Evolutionary conservation across 2,329 filamentous ascomycete genomes (phyloP), one percentile per base, ranked within the genome.

Genomic region (Colletotrichum simmondsii): DNA sequence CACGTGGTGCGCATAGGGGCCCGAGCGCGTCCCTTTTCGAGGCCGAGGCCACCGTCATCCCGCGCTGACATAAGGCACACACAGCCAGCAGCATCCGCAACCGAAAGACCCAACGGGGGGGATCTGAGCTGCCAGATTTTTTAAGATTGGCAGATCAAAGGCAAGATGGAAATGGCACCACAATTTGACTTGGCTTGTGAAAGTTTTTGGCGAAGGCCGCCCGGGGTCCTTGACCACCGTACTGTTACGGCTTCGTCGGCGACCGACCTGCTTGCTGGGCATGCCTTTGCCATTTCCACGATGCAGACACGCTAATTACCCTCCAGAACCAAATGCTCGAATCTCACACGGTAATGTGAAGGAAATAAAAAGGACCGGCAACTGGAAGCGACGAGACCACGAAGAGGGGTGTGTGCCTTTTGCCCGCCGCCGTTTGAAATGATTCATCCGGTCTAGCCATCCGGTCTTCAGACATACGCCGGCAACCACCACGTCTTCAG

Each of bases 61-160:
- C 65, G 26, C 37, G 65, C 70, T 69, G 65, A 65, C 65, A 60
- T 65, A 59, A 72, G 70, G 61, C 70, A 59, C 59, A 61, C 70
- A 59, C 59, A 57, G 70, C 65, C 54, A 19, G 42, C 46, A 37
- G 42, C 26, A 37, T 5, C 26, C 26, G 26, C 26, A 28, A 64
- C 37, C 37, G 37, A 42, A 42, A 42, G 37, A 16, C 12, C 35
- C 35, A 5, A 16, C 35, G 54, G 37, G 22, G 22, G 52, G 53
- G 65, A 72, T 70, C 70, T 69, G 37, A 26, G 14, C 60, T 54
- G 42, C 30, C 22, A 46, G 65, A 63, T 16, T 42, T 19, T 53
- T 72, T 16, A 59, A 53, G 58, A 64, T 70, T 69, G 53, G 70
- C 46, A 70, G 70, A 70, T 72, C 69, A 59, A 56, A 35, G 66